A percentile compares a stretch with the other conserved stretches of the same genome.
These are phyloP conservation scores for Parastagonospora avenae DNA, from an alignment of 2,329 filamentous ascomycete species.

Conservation along the genomic window DNA sequence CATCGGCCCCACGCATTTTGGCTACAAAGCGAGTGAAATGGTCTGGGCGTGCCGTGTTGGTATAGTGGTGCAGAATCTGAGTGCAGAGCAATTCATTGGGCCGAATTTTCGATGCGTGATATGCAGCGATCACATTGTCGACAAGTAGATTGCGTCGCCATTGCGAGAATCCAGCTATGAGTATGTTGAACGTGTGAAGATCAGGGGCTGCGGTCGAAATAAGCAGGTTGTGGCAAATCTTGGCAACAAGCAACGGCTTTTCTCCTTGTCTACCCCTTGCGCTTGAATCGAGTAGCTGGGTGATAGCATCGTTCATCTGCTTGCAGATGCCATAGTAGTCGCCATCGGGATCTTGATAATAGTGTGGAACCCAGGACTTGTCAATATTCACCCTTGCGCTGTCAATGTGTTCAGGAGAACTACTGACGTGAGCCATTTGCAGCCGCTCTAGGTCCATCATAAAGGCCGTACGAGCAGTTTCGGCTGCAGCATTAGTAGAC, in stretches of 20 bases:
- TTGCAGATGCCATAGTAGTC: conserved; percentile 37
- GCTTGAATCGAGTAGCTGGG: conserved; percentile 20
- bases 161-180: conserved; percentile 66
- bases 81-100: conserved; percentile 53
- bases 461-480: conserved; percentile 19
- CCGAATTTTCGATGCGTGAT: conserved; percentile 48
- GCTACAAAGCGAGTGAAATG: conserved; percentile 48
- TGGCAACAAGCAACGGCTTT: conserved; percentile 27
- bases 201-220: conserved; percentile 65
- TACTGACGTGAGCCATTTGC: conserved; percentile 9
- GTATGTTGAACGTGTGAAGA: conserved; percentile 71
- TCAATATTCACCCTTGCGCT: conserved; percentile 10
- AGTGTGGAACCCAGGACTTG: conserved; percentile 33
- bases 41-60: conserved; percentile 29
- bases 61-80: conserved; percentile 50
- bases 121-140: conserved; percentile 35
- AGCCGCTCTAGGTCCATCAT: conserved; percentile 19
- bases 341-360: conserved; percentile 47
- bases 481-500: conserved; percentile 2
- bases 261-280: conserved; percentile 14
- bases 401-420: conserved; percentile 14
- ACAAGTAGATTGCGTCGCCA: conserved; percentile 32
- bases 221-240: conserved; percentile 68
- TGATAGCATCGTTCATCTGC: conserved; percentile 40
- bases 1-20: conserved; percentile 48